A percentile compares a stretch with the other conserved stretches of the same genome.
Evolutionary conservation across 2,329 filamentous ascomycete genomes (phyloP).

Genomic region (Penicillium aurantiogriseum): DNA sequence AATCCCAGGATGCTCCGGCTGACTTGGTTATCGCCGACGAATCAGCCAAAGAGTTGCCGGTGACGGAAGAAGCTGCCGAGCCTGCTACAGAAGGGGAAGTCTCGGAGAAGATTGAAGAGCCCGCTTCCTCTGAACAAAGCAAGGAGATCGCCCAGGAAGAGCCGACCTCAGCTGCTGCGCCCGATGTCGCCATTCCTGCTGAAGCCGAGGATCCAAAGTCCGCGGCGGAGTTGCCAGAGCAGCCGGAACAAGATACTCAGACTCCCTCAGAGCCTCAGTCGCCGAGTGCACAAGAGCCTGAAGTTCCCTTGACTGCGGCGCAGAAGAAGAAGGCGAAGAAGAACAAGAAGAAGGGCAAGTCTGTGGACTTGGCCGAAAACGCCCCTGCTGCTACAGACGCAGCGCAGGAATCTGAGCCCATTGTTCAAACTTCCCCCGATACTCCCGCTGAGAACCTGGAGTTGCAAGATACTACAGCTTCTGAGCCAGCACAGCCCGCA

Average conservation of each 20-base stretch:
- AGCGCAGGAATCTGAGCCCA: conserved; percentile 7
- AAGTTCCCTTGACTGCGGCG: conserved; percentile 14
- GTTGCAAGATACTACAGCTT: neutral
- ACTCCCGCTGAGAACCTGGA: neutral
- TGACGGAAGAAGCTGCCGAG: neutral
- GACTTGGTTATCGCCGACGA: conserved; percentile 2
- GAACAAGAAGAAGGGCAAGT: conserved; percentile 26
- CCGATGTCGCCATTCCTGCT: neutral
- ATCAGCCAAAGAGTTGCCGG: neutral
- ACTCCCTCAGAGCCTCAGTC: conserved; percentile 1
- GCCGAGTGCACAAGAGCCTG: conserved; percentile 2
- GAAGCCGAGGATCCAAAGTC: neutral
- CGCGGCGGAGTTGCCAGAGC: neutral
- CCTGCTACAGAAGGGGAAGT: neutral
- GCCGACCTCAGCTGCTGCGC: neutral
- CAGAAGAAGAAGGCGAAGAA: conserved; percentile 25
- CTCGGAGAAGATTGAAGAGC: neutral
- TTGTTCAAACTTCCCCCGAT: conserved; percentile 2
- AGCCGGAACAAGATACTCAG: neutral
- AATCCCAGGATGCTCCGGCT: neutral
- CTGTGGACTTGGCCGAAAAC: conserved; percentile 18
- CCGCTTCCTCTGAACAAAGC: neutral
- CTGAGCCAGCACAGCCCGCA: neutral
- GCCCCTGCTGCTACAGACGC: conserved; percentile 1
- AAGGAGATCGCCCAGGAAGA: neutral